Evolutionary conservation across 768 basidiomycete genomes (phyloP).

Genomic region (Lanmaoa pseudosensibilis): DNA sequence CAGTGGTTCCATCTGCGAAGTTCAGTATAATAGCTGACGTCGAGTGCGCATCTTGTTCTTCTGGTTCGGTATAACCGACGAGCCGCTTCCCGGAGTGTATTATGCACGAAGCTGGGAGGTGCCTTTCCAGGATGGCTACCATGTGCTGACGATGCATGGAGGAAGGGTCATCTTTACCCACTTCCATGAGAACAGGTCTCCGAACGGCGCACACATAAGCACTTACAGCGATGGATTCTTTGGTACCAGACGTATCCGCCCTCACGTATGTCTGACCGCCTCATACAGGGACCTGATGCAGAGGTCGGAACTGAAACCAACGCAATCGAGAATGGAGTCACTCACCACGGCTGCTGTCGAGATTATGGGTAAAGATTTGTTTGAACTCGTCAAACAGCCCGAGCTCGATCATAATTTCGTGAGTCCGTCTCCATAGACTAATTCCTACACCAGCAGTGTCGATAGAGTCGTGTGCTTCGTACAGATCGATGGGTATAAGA

Average conservation of each 20-base stretch:
- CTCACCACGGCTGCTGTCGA: neutral
- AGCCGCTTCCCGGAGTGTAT: constrained; percentile 23
- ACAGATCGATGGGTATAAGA: too few species aligned
- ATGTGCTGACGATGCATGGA: constrained; percentile 26
- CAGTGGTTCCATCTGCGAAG: constrained; percentile 15
- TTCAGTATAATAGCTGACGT: constrained; percentile 10
- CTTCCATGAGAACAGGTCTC: neutral
- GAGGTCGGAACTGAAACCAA: neutral
- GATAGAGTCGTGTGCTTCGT: too few species aligned
- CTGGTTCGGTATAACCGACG: constrained; percentile 9
- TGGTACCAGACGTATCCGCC: constrained; percentile 33
- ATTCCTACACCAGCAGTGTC: too few species aligned
- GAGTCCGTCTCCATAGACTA: too few species aligned
- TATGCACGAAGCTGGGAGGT: constrained; percentile 21
- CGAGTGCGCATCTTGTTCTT: constrained; percentile 27
- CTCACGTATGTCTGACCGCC: constrained; percentile 32
- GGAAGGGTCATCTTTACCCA: constrained; percentile 4
- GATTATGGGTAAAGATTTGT: neutral
- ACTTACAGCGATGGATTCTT: constrained; percentile 21
- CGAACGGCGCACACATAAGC: neutral
- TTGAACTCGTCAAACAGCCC: too few species aligned
- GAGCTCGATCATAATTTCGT: too few species aligned
- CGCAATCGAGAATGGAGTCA: neutral
- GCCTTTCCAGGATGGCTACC: constrained; percentile 15
- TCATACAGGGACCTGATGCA: neutral